Base-by-base conservation (phyloP, 1,139 yeast species). In the Diutina mesorugosa region DNA sequence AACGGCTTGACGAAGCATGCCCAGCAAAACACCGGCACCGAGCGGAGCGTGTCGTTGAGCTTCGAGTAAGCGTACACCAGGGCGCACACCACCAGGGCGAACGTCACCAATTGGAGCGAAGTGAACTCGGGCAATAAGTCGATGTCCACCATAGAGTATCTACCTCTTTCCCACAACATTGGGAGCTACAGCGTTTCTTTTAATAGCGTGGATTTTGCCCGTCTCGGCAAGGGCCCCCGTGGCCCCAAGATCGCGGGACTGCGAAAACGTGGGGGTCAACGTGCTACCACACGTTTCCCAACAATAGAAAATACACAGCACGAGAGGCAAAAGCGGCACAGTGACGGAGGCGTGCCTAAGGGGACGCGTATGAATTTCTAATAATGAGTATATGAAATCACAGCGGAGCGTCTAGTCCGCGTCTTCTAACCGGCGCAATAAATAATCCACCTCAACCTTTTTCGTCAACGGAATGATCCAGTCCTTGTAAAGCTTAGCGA, bases 391-490 rank as follows among this genome's bases (percentile, higher is more conserved):
- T n/a, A 12, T 5, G 41, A 35, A 5, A 12, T 35, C 41, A n/a
- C 41, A 12, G n/a, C 16, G 10, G 6, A 10, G 14, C 41, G 41
- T n/a, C 41, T 30, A 50, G 16, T 32, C 45, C 21, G 79, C 80
- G 62, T 82, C 88, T 64, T 88, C 96, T 57, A 91, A 72, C 68
- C 99, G 78, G 66, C 95, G 79, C 65, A 93, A 72, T 58, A 93
- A 74, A 67, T 93, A 93, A 60, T 91, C 97, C 16, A 93, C 87
- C 70, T 93, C 99, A 16, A 93, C 98, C 67, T 87, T 87, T 71
- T 91, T 93, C 6, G 99, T 93, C 67, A 93, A 75, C 9, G 98
- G 98, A 63, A 93, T 93, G 52, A 93, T 87, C 73, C 85, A 86
- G 57, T 90, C 90, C 69, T 86, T 84, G 74, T 93, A 93, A 61